Percentiles rank a stretch among this genome's conserved stretches.
Conservation (phyloP, 768 basidiomycete species). For the Cytidiella melzeri region DNA sequence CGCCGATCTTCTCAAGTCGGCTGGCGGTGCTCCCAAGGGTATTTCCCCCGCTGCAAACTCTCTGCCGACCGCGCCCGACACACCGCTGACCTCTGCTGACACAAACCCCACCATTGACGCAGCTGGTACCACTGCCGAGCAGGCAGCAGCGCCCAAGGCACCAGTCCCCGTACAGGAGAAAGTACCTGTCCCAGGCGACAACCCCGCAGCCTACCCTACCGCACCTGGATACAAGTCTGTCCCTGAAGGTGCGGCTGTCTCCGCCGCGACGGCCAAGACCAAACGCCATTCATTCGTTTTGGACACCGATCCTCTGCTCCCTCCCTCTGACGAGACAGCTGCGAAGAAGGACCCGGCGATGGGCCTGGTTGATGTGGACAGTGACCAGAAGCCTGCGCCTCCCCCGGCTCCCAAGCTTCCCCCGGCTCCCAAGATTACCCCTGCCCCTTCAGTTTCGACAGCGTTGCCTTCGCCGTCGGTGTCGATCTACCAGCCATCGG, state of each 20-base stretch:
- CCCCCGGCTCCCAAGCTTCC: neutral
- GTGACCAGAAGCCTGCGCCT: conserved; percentile 16
- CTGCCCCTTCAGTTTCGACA: neutral
- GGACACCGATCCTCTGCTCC: conserved; percentile 10
- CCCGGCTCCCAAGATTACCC: neutral
- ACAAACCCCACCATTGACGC: neutral
- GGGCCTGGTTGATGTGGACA: conserved; percentile 23
- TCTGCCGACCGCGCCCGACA: neutral
- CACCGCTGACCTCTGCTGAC: conserved; percentile 1
- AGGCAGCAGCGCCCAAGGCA: neutral
- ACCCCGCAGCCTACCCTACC: conserved; percentile 2
- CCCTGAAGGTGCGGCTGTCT: neutral
- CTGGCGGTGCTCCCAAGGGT: conserved; percentile 5
- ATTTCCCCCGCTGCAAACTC: conserved; percentile 1
- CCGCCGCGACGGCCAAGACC: neutral
- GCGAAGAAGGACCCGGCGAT: conserved; percentile 11
- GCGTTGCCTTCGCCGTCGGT: neutral
- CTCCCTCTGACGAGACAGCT: conserved; percentile 11
- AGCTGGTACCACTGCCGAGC: neutral
- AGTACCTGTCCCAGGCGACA: neutral
- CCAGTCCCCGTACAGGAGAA: neutral
- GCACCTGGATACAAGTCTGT: neutral
- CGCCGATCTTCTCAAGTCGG: neutral
- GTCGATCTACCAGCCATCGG: neutral
- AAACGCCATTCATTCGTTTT: conserved; percentile 9